These are phyloP conservation scores for Mercurialis annua DNA, from an alignment of 345 rosid genomes.

Conservation along the genomic window DNA sequence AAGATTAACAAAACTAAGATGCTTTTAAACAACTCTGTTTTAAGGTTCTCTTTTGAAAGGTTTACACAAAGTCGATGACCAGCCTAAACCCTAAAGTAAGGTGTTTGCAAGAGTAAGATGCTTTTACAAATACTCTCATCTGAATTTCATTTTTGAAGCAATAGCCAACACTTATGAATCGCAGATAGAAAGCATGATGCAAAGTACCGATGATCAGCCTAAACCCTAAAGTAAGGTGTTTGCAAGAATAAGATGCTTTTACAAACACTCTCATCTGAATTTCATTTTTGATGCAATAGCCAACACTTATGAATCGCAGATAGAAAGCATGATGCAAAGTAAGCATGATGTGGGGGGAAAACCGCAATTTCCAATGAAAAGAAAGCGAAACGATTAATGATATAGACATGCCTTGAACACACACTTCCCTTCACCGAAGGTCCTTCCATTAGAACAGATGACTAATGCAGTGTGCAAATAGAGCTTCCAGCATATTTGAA, in stretches of 20 bases:
- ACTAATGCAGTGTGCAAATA: slow-evolving; percentile 2
- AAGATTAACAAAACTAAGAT: not conserved
- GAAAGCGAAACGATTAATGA: not conserved
- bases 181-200: not conserved
- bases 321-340: not conserved
- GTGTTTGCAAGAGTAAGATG: not conserved
- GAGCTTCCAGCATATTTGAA: not conserved
- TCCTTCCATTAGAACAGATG: not conserved
- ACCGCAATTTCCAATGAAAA: not conserved
- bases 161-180: not conserved
- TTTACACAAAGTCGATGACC: not conserved
- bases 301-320: not conserved
- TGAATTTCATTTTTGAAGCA: not conserved
- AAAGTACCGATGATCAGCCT: not conserved
- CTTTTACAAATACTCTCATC: not conserved
- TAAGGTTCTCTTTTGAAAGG: not conserved
- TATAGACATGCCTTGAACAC: slow-evolving; percentile 4
- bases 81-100: not conserved
- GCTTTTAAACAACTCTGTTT: not conserved
- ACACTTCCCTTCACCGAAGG: not conserved
- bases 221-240: not conserved
- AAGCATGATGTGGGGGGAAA: not conserved
- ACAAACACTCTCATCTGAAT: not conserved
- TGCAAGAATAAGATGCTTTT: not conserved
- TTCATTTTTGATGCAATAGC: not conserved